Conservation (phyloP, 805 yeast genomes). For the Alloascoidea hylecoeti region DNA sequence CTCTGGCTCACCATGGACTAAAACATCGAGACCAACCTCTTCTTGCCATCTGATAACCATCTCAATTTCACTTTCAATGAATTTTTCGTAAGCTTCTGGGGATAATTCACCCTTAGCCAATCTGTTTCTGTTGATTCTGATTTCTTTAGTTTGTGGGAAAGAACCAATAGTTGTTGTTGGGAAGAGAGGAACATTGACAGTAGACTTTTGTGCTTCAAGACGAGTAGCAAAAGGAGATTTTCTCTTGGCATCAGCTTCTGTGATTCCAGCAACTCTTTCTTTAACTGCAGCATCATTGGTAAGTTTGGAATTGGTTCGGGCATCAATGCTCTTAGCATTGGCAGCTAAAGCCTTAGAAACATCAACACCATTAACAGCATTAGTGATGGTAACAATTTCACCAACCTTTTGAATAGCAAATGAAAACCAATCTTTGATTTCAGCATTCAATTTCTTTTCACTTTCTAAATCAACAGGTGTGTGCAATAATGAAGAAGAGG, state of each 20-base stretch:
- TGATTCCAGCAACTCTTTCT: slow-evolving; percentile 68
- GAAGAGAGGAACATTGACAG: slow-evolving; percentile 92
- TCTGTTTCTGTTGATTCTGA: slow-evolving; percentile 97
- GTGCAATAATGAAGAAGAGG: slow-evolving; percentile 95
- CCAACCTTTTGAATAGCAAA: slow-evolving; percentile 92
- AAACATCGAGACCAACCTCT: slow-evolving; percentile 94
- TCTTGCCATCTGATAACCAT: slow-evolving; percentile 97
- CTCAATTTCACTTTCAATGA: slow-evolving; percentile 94
- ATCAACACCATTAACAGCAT: slow-evolving; percentile 60
- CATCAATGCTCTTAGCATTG: slow-evolving; percentile 72
- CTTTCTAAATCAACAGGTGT: slow-evolving; percentile 93
- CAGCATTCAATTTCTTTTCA: slow-evolving; percentile 84
- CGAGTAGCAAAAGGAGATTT: slow-evolving; percentile 76
- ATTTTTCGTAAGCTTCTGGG: slow-evolving; percentile 88
- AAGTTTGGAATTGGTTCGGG: slow-evolving; percentile 76
- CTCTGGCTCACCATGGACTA: slow-evolving; percentile 99
- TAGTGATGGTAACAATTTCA: slow-evolving; percentile 87
- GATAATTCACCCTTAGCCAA: slow-evolving; percentile 93
- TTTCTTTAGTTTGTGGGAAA: slow-evolving; percentile 99
- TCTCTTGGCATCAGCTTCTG: slow-evolving; percentile 65
- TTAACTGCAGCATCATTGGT: slow-evolving; percentile 89
- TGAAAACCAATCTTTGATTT: slow-evolving; percentile 95
- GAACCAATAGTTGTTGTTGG: slow-evolving; percentile 99
- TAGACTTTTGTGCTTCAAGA: slow-evolving; percentile 72
- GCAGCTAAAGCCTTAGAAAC: slow-evolving; percentile 69